Conservation (phyloP, 1,284 basidiomycete genomes). For the Cryptococcus depauperatus region DNA sequence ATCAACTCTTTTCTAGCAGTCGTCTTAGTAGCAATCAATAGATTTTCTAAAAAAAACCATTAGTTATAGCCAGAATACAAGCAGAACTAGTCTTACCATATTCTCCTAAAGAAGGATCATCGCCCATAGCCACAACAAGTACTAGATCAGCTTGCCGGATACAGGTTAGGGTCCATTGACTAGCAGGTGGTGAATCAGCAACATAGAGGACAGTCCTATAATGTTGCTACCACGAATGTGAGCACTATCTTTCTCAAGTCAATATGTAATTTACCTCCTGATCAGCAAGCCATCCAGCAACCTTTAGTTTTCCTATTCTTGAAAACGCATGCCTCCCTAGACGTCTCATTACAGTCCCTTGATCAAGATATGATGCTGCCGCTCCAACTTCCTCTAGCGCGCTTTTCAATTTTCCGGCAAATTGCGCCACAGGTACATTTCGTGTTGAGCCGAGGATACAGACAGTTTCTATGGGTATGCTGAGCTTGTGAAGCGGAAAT, state of each 20-base stretch:
- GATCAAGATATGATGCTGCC: constrained; percentile 79
- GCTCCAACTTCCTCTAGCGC: constrained; percentile 83
- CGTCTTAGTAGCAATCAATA: constrained; percentile 81
- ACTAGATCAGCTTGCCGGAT: constrained; percentile 94
- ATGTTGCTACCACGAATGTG: constrained; percentile 51
- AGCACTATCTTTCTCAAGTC: neutral
- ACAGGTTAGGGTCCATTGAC: constrained; percentile 94
- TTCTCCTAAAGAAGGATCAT: constrained; percentile 79
- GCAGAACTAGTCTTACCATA: constrained; percentile 46
- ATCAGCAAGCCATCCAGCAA: constrained; percentile 86
- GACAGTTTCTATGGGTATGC: constrained; percentile 45
- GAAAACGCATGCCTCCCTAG: constrained; percentile 89
- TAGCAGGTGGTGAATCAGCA: constrained; percentile 82
- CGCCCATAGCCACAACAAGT: constrained; percentile 82
- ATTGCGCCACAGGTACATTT: constrained; percentile 75
- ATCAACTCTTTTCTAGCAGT: constrained; percentile 96
- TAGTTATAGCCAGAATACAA: constrained; percentile 8
- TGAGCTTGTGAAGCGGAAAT: no score
- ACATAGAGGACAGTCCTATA: constrained; percentile 87
- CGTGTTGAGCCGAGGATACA: constrained; percentile 53
- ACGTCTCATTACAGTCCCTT: constrained; percentile 79
- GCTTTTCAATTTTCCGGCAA: constrained; percentile 76
- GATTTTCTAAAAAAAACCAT: constrained; percentile 60
- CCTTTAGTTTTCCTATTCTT: constrained; percentile 84
- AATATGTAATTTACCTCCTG: constrained; percentile 52